Evolutionary conservation across 176 grass and related monocot species (phyloP).

Genomic region (Bothriochloa decipiens): DNA sequence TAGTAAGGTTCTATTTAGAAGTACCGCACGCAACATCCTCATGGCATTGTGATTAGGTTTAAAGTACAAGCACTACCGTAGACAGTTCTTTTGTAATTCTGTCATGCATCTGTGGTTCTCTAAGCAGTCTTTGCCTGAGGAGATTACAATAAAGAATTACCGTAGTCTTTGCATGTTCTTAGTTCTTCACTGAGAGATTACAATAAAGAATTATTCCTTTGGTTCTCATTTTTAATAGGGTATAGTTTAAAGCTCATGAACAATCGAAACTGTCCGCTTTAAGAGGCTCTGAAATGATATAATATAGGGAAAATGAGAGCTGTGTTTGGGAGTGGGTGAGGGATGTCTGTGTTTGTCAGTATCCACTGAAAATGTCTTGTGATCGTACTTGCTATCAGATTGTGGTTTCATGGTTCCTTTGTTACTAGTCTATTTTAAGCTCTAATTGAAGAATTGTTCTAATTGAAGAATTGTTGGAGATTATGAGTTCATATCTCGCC

Average conservation of each 20-base stretch:
- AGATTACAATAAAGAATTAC: no score
- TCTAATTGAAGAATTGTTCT: constrained; percentile 20
- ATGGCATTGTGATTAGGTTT: neutral
- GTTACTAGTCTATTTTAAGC: neutral
- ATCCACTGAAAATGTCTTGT: neutral
- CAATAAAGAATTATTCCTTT: neutral
- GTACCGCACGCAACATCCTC: neutral
- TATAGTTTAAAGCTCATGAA: neutral
- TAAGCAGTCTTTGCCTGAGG: neutral
- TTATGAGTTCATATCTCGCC: neutral
- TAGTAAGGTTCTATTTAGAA: neutral
- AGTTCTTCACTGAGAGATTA: neutral
- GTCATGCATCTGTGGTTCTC: neutral
- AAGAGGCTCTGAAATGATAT: neutral
- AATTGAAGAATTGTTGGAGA: constrained; percentile 12
- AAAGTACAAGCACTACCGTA: neutral
- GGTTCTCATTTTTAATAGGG: neutral
- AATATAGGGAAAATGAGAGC: neutral
- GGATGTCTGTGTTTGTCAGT: neutral
- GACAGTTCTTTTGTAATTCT: neutral
- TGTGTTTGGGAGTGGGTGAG: neutral
- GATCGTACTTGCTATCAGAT: constrained; percentile 7
- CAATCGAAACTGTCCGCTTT: neutral
- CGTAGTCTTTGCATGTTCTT: neutral
- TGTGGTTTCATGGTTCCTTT: constrained; percentile 3